Conservation (phyloP, 805 yeast genomes). For the Saturnispora silvae region DNA sequence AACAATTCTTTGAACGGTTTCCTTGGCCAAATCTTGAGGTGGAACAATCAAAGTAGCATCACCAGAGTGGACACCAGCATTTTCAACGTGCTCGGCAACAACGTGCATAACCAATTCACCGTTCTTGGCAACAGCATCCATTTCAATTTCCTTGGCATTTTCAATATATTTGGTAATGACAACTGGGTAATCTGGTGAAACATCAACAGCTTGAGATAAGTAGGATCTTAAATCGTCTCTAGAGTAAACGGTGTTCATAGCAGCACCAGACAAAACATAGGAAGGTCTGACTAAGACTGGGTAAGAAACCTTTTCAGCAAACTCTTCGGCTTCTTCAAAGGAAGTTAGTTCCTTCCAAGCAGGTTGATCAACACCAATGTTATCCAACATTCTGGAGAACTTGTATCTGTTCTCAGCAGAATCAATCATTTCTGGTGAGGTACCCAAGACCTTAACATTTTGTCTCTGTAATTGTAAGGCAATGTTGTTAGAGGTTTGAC, state of each 20-base stretch:
- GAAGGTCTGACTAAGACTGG: slow-evolving; percentile 98
- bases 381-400: slow-evolving; percentile 94
- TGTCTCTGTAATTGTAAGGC: slow-evolving; percentile 89
- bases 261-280: slow-evolving; percentile 95
- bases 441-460: slow-evolving; percentile 90
- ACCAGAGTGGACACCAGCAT: slow-evolving; percentile 98
- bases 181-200: slow-evolving; percentile 95
- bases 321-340: slow-evolving; percentile 80
- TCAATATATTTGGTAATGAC: slow-evolving; percentile 95
- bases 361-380: slow-evolving; percentile 96
- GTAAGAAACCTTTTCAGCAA: slow-evolving; percentile 82
- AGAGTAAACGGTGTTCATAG: slow-evolving; percentile 94
- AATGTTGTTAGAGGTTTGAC: slow-evolving; percentile 95
- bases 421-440: slow-evolving; percentile 97
- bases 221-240: slow-evolving; percentile 79
- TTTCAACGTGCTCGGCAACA: slow-evolving; percentile 95
- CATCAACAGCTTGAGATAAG: slow-evolving; percentile 90
- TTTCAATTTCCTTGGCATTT: slow-evolving; percentile 94
- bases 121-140: slow-evolving; percentile 96
- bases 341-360: slow-evolving; percentile 98
- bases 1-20: slow-evolving; percentile 61
- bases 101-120: slow-evolving; percentile 95
- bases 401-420: slow-evolving; percentile 97
- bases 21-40: slow-evolving; percentile 67
- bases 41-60: slow-evolving; percentile 95